Evolutionary conservation across 176 grass and related monocot genomes (phyloP).

Genomic region (Aegilops sharonensis): DNA sequence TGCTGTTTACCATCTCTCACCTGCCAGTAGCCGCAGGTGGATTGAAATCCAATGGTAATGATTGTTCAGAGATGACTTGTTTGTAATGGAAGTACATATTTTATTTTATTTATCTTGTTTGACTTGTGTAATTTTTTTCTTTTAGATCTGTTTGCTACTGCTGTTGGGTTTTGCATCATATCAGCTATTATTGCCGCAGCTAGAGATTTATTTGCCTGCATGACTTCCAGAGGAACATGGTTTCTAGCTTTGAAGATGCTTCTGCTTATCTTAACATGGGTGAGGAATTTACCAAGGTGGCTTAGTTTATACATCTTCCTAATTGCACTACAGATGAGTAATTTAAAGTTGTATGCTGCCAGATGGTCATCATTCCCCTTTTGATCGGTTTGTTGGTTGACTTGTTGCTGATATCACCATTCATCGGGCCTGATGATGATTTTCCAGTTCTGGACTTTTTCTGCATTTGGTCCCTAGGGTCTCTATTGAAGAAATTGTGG

Average conservation of each 20-base stretch:
- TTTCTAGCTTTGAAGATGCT: slow-evolving; percentile 31
- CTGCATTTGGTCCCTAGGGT: no score
- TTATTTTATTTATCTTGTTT: not conserved
- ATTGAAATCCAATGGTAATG: slow-evolving; percentile 45
- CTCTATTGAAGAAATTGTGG: no score
- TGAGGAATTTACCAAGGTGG: slow-evolving; percentile 9
- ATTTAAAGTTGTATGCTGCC: slow-evolving; percentile 12
- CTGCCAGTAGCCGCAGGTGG: not conserved
- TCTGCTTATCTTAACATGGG: slow-evolving; percentile 30
- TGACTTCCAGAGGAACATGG: slow-evolving; percentile 7
- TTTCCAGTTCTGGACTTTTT: no score
- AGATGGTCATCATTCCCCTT: slow-evolving; percentile 43
- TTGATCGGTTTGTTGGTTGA: slow-evolving; percentile 29
- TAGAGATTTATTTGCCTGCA: slow-evolving; percentile 16
- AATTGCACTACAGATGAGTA: not conserved
- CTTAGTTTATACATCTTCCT: not conserved
- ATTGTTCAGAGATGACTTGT: not conserved
- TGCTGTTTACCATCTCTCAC: no score
- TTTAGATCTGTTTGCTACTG: slow-evolving; percentile 40
- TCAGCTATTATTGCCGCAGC: slow-evolving; percentile 28
- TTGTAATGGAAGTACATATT: not conserved
- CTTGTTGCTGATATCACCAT: no score
- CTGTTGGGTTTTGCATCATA: slow-evolving; percentile 33
- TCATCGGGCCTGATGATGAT: no score
- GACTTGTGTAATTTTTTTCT: not conserved